Conservation (phyloP, 1,284 basidiomycete species). For the Puccinia hordei region DNA sequence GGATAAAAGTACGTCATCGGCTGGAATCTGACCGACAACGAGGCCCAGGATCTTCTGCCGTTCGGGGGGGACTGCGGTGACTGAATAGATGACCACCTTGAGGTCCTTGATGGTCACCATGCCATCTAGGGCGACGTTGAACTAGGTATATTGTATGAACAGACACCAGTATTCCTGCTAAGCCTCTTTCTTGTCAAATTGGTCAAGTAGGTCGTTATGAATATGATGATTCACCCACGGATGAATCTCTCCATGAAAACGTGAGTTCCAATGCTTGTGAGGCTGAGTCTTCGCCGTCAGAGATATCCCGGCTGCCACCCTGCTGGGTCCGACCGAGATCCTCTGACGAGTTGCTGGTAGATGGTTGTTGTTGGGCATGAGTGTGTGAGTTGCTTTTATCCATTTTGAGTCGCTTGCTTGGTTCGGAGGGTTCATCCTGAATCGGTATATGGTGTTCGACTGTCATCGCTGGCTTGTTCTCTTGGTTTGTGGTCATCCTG, state of each 20-base stretch:
- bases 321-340: not conserved
- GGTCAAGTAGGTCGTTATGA: not conserved
- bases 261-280: slow-evolving; percentile 19
- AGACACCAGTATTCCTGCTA: not conserved
- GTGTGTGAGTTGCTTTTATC: slow-evolving; percentile 6
- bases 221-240: slow-evolving; percentile 8
- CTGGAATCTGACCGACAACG: slow-evolving; percentile 78
- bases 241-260: slow-evolving; percentile 38
- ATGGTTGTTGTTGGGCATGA: not conserved
- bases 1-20: slow-evolving; percentile 70
- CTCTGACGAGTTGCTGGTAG: not conserved
- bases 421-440: slow-evolving; percentile 4
- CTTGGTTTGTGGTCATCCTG: not conserved
- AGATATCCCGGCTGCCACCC: not conserved
- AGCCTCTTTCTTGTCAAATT: not conserved
- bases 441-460: not conserved
- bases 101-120: slow-evolving; percentile 49
- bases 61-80: slow-evolving; percentile 79
- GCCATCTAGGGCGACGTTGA: slow-evolving; percentile 33
- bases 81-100: slow-evolving; percentile 64
- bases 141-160: slow-evolving; percentile 1
- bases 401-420: slow-evolving; percentile 35
- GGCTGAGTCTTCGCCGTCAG: slow-evolving; percentile 1
- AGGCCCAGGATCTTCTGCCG: slow-evolving; percentile 86
- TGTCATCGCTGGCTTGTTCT: not conserved